Evolutionary conservation across 2,329 filamentous ascomycete species (phyloP), one percentile per base, ranked within the genome.

Genomic region (Epichloe bromicola): DNA sequence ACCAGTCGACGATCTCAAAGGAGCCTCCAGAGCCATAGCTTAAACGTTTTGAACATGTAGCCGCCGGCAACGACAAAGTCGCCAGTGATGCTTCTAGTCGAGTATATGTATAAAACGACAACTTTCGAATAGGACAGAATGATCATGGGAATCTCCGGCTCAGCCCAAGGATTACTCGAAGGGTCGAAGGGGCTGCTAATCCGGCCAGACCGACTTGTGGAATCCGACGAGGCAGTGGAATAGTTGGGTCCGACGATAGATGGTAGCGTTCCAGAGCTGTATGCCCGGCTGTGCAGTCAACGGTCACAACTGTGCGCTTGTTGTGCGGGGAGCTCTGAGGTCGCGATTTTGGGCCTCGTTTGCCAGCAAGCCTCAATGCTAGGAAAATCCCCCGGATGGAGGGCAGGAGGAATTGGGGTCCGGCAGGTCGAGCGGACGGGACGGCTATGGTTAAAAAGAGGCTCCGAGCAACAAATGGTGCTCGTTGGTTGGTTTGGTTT

Each of bases 1-100:
- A 62, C 75, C 78, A 53, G 77, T 77, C 54, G 82, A 84, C 55
- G 79, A 77, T 61, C 80, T 72, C 59, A 85, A 65, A 54, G 80
- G 80, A 61, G 74, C 79, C 67, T 69, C 61, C 56, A 70, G 60
- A 58, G 67, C 63, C 67, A 69, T 64, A 59, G 54, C 54, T 56
- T 17, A 23, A 33, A 15, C 30, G 51, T 1, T 34, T 36, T 36
- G 19, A 36, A 42, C 19, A 43, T 45, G 46, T 20, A 46, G 30
- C 37, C 17, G 36, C 42, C 20, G 30, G 41, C 49, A 47, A 49
- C 41, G 36, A 46, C 10, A 5, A 19, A 40, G 34, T 54, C 51
- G 39, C 17, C 40, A 12, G 38, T 12, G 40, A 14, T 15, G 11
- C 19, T 41, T 19, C 36, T 5, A 4, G 15, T 17, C 46, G 23